Evolutionary conservation across 768 basidiomycete species (phyloP), one percentile per base, ranked within the genome.

Genomic region (Mrakia blollopis): DNA sequence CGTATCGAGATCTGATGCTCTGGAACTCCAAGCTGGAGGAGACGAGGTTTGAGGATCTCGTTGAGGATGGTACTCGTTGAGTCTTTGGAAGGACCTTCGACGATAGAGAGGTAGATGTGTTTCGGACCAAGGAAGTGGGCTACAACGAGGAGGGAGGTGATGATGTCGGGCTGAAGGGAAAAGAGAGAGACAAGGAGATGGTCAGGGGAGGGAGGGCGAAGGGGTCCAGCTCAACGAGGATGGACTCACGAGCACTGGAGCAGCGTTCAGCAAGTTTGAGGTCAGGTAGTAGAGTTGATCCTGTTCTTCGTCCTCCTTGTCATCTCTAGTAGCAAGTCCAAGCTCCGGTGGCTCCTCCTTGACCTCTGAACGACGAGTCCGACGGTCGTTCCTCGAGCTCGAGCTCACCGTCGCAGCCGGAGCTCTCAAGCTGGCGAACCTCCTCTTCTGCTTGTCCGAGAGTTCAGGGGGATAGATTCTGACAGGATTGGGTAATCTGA

Each of bases 41-140:
- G 47, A 50, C 47, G 50, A 30, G 47, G 50, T 37, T 44, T n/a
- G 30, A 72, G 70, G 47, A 72, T 52, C 70, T 60, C 32, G 50
- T 50, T 60, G 18, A 72, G 54, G 47, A 72, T 72, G 28, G 25
- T 28, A 25, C 70, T 44, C 18, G 70, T 72, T 2, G 30, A 41
- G 70, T 72, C 70, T 14, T 32, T 52, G 44, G 50, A 52, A 18
- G 70, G 70, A 30, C 70, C 70, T 47, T 72, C 70, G 70, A 72
- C 70, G 30, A 72, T 72, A 18, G 70, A 72, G n/a, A 72, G n/a
- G 30, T 23, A 52, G 37, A 72, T 18, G 50, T 72, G 30, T 32
- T 41, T 44, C 16, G 70, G 70, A 25, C 70, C 70, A 6, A 72
- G 50, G 47, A 52, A 72, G 28, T 10, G 25, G 32, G 54, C 54